phyloP scores from a whole-genome alignment of 1,284 basidiomycete genomes.

The Schizophyllum amplum region DNA sequence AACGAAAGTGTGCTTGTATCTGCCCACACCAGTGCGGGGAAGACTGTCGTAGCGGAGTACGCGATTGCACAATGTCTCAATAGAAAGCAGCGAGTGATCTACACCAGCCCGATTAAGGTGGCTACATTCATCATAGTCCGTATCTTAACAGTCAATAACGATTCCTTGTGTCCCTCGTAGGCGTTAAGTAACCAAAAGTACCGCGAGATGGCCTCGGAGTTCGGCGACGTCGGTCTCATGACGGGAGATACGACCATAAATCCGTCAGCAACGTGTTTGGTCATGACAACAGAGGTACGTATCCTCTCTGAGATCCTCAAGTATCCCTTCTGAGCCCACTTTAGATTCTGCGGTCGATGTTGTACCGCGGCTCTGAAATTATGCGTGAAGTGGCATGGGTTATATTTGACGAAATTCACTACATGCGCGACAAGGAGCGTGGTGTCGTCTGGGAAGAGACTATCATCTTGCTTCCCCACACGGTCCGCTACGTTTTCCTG shows the following conservation, averaged over 20 bases:
- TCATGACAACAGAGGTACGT: constrained; percentile 97
- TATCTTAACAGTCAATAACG: constrained; percentile 15
- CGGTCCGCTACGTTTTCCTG: constrained; percentile 96
- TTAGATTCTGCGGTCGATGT: constrained; percentile 96
- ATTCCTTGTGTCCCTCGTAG: constrained; percentile 32
- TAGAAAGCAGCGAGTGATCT: constrained; percentile 93
- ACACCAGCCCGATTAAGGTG: constrained; percentile 99
- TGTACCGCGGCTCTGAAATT: constrained; percentile 97
- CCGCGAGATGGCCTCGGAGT: constrained; percentile 94
- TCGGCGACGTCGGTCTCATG: constrained; percentile 98
- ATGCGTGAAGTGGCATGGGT: constrained; percentile 99
- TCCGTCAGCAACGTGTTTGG: constrained; percentile 91
- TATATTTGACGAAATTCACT: constrained; percentile 99
- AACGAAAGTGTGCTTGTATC: constrained; percentile 98
- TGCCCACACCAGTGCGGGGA: constrained; percentile 98
- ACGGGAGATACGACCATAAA: constrained; percentile 99
- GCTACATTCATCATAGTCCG: constrained; percentile 23
- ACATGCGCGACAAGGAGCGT: constrained; percentile 97
- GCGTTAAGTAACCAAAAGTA: constrained; percentile 98
- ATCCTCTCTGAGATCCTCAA: not conserved
- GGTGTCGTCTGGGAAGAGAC: constrained; percentile 90
- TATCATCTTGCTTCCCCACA: constrained; percentile 94
- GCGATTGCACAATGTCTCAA: constrained; percentile 95
- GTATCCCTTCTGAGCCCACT: not conserved
- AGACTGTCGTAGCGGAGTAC: constrained; percentile 98